Evolutionary conservation across 2,329 filamentous ascomycete genomes (phyloP), one percentile per base, ranked within the genome.

Genomic region (Trichoderma sp.): DNA sequence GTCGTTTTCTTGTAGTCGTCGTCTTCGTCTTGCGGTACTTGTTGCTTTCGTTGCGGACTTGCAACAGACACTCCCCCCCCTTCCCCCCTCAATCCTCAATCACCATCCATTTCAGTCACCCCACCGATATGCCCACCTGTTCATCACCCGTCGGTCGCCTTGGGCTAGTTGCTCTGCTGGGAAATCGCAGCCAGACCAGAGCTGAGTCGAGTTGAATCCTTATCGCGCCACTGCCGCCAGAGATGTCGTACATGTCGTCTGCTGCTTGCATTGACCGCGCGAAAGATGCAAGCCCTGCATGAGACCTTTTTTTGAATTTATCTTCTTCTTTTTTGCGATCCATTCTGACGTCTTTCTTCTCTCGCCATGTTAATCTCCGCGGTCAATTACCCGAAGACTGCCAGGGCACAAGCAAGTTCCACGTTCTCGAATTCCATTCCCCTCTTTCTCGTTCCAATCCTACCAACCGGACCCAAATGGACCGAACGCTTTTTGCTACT

Each of bases 241-340:
- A 61, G 26, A 69, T 69, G 67, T 69, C 67, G 67, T 58, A 57
- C 64, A 67, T 67, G 64, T 67, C 47, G 43, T 69, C 57, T 69
- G 58, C 58, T 62, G 67, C 43, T 53, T 68, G 66, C 66, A 65
- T 53, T 53, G 62, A 53, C 17, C 62, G 62, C 39, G 43, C 36
- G 23, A 15, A 8, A 53, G 62, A 65, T 34, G 43, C 62, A 32
- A 28, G 30, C 12, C 53, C 53, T 34, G 53, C 66, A 32, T 59
- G 23, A 36, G 26, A 11, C 15, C 6, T 20, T 23, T 6, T 6
- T 23, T n/a, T 32, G 36, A 43, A 17, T 43, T 43, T 11, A 5
- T 20, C 30, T 17, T 20, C 11, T 8, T 6, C 17, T 17, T 11
- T 5, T 32, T 17, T 30, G 12, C 6, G 3, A 12, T n/a, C 30